Conservation (phyloP, 78 protist species). For the Creolimax fragrantissima region DNA sequence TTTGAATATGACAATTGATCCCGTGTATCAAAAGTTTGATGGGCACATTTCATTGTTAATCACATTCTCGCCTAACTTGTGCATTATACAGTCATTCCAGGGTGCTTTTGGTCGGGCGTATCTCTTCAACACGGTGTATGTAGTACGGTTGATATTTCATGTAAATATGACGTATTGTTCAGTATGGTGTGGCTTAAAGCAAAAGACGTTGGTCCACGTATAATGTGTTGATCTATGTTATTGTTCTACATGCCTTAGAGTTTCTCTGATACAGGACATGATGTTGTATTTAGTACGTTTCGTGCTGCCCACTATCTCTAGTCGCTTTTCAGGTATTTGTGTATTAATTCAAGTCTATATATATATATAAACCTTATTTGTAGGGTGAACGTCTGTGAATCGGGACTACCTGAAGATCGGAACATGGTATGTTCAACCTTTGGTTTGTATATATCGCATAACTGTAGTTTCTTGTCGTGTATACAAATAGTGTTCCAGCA, state of each 20-base stretch:
- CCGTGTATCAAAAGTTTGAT: no score
- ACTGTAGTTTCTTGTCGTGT: not conserved
- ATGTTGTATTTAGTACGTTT: not conserved
- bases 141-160: no score
- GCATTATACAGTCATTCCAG: slow-evolving; percentile 24
- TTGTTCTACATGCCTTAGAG: no score
- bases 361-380: no score
- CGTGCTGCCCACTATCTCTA: not conserved
- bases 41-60: not conserved
- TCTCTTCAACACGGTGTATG: slow-evolving; percentile 32
- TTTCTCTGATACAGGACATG: no score
- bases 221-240: no score
- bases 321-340: no score
- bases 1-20: not conserved
- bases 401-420: slow-evolving; percentile 43
- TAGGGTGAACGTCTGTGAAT: slow-evolving; percentile 23
- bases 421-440: not conserved
- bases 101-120: slow-evolving; percentile 54
- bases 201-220: no score
- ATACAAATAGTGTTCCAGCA: not conserved
- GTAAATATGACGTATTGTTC: no score
- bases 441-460: not conserved
- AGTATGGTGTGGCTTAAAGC: no score
- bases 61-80: not conserved
- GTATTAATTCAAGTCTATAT: no score